Percentiles rank a stretch among this genome's conserved stretches.
These are phyloP conservation scores for Tylopilus orsonianus DNA, from an alignment of 1,284 basidiomycete genomes.

Conservation along the genomic window DNA sequence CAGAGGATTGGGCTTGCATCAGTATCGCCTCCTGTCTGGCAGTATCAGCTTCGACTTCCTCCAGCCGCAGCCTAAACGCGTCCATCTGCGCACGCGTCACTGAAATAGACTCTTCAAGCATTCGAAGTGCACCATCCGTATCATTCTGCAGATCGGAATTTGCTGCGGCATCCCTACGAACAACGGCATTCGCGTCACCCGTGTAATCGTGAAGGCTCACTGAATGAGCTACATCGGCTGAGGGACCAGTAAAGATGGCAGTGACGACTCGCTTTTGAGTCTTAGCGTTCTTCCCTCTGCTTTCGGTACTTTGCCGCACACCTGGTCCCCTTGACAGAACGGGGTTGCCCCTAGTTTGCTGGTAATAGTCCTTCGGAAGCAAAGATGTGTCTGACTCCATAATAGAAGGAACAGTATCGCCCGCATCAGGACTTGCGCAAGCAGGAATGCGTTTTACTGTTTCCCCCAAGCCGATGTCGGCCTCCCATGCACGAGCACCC, in stretches of 20 bases:
- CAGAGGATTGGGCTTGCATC: background rate
- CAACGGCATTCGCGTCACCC: background rate
- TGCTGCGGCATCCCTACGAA: background rate
- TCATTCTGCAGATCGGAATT: conserved; percentile 3
- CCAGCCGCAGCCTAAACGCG: conserved; percentile 26
- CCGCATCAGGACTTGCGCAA: background rate
- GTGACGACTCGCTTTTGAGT: conserved; percentile 28
- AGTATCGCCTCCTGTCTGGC: conserved; percentile 15
- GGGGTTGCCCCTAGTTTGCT: background rate
- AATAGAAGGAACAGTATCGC: too few species aligned
- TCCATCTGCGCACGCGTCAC: conserved; percentile 28
- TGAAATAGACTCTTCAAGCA: conserved; percentile 26
- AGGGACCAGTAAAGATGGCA: conserved; percentile 33
- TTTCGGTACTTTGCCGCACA: conserved; percentile 5
- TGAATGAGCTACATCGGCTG: background rate
- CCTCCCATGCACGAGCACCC: conserved; percentile 34
- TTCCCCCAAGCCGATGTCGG: conserved; percentile 27
- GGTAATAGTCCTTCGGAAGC: background rate
- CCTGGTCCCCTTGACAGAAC: conserved; percentile 1
- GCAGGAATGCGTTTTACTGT: conserved; percentile 31
- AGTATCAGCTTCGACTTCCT: conserved; percentile 27
- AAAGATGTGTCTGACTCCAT: background rate
- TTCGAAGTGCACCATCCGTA: conserved; percentile 8
- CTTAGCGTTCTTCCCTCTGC: conserved; percentile 7
- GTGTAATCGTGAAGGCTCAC: background rate